phyloP scores from a whole-genome alignment of 176 grass and related monocot genomes.

The Chrysopogon serrulatus region DNA sequence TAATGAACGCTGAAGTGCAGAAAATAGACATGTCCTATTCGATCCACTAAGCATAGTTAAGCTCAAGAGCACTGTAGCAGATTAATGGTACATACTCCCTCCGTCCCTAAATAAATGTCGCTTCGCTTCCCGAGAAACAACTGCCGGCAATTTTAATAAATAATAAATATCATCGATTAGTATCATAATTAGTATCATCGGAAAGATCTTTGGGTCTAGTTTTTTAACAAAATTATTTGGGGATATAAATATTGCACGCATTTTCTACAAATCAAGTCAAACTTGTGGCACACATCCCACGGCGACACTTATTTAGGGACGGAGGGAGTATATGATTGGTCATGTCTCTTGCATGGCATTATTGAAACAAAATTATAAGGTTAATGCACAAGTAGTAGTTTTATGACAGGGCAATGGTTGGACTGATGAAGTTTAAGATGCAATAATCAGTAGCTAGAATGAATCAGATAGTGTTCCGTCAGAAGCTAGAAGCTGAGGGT shows the following conservation, averaged over 20 bases:
- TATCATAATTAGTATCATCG: too few relatives aligned
- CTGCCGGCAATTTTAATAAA: too few relatives aligned
- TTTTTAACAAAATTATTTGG: too few relatives aligned
- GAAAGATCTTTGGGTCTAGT: too few relatives aligned
- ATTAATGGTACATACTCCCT: neutral
- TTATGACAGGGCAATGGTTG: constrained; percentile 6
- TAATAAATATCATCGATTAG: too few relatives aligned
- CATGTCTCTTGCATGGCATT: neutral
- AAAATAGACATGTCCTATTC: neutral
- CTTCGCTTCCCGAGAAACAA: too few relatives aligned
- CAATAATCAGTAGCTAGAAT: constrained; percentile 10
- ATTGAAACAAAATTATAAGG: neutral
- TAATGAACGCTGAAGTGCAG: neutral
- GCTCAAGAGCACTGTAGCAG: neutral
- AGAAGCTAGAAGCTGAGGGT: constrained; percentile 1
- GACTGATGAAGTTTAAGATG: neutral
- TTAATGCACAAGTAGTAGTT: neutral
- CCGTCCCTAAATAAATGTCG: too few relatives aligned
- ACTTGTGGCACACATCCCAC: too few relatives aligned
- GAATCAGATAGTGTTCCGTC: neutral
- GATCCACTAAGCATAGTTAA: constrained; percentile 6
- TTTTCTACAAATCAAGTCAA: too few relatives aligned
- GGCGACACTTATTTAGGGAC: too few relatives aligned
- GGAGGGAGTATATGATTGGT: neutral
- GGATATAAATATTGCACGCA: too few relatives aligned